phyloP scores from a whole-genome alignment of 129 eudicot genomes.

The Artemisia argyi region DNA sequence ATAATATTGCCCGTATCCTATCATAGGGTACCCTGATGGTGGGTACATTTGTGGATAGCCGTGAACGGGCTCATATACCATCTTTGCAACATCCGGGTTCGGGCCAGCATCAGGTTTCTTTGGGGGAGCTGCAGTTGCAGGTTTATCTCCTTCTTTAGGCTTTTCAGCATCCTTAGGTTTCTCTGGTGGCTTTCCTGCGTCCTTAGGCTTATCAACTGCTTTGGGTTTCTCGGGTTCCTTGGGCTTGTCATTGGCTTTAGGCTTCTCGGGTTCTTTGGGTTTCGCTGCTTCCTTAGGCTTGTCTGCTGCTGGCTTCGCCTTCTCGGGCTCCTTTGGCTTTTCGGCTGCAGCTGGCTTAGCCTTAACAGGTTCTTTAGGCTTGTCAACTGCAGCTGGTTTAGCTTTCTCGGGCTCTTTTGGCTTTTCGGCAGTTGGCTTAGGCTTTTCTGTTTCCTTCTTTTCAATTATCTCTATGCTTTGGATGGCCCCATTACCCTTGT shows the following conservation, averaged over 20 bases:
- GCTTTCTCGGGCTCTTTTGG: constrained; percentile 19
- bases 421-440: constrained; percentile 15
- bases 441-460: constrained; percentile 20
- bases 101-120: constrained; percentile 30
- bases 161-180: constrained; percentile 28
- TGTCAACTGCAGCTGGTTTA: constrained; percentile 16
- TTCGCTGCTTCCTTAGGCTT: constrained; percentile 19
- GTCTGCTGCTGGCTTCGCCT: constrained; percentile 10
- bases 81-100: constrained; percentile 26
- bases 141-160: constrained; percentile 18
- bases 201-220: constrained; percentile 30
- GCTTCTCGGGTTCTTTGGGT: constrained; percentile 25
- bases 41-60: constrained; percentile 38
- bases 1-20: constrained; percentile 46
- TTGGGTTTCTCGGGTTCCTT: constrained; percentile 25
- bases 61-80: constrained; percentile 29
- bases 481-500: constrained; percentile 47
- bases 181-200: constrained; percentile 21
- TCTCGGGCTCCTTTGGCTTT: constrained; percentile 23
- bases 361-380: constrained; percentile 23
- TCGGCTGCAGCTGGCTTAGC: constrained; percentile 9
- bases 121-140: constrained; percentile 4
- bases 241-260: constrained; percentile 25
- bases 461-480: constrained; percentile 52
- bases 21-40: constrained; percentile 27